Base-by-base conservation (phyloP, 768 basidiomycete species). In the Suillus clintonianus region DNA sequence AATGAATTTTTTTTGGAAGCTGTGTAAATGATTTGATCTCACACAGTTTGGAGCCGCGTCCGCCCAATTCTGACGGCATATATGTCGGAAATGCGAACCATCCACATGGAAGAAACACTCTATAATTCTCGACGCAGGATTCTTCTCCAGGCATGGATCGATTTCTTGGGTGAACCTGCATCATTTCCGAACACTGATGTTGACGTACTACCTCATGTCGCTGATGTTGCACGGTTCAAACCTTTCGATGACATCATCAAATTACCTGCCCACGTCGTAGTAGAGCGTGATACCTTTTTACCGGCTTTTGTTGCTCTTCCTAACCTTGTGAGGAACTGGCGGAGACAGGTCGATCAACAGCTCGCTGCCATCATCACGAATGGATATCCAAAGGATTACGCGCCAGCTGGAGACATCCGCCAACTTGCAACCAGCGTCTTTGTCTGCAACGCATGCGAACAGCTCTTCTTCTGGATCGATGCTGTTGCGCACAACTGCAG, bases 81-180 rank as follows among this genome's bases (percentile, higher is more conserved):
- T 59, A 75, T 75, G 74, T 39, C 65, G 15, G 67, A 62, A 17
- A 77, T 76, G 76, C 73, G 68, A 60, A 74, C 72, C 55, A 68
- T 75, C 61, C 66, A 70, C 24, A 68, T 68, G 65, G 74, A 75
- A 63, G 72, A 76, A 47, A 73, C 59, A 47, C 66, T 75, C 9
- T 77, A 75, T 36, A 45, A 59, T 53, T 15, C 30, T 56, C 72
- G 76, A 62, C 76, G 74, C 42, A 64, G 59, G 34, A 8, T 65
- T 55, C 72, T 77, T 47, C 42, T 68, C 57, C 69, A 74, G 32
- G 67, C 69, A 55, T 75, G 74, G 76, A 17, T 59, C 36, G 63
- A 64, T 9, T 74, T 76, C 7, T 57, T 58, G n/a, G 22, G 19
- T 34, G 22, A 59, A 24, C 36, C 17, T 74, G 74, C 64, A n/a